Evolutionary conservation across 2,329 filamentous ascomycete genomes (phyloP).

Genomic region (Plenodomus biglobosus): DNA sequence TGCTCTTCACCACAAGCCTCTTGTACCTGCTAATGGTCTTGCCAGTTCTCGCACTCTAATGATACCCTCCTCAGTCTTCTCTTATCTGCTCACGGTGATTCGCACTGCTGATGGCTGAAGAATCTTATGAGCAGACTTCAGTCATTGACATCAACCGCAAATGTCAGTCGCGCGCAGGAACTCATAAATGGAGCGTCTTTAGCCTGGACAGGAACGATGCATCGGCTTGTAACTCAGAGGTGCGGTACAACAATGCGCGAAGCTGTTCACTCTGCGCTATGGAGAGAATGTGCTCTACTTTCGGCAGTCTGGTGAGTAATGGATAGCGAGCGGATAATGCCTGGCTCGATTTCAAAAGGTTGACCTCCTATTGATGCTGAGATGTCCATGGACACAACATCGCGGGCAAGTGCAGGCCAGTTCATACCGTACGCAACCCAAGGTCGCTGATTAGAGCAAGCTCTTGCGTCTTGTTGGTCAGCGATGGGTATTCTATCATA

Average conservation of each 20-base stretch:
- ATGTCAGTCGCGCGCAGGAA: background rate
- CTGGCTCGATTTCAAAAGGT: constrained; percentile 2
- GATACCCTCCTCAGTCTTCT: too few relatives aligned
- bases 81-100: too few relatives aligned
- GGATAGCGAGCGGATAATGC: constrained; percentile 3
- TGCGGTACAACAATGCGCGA: constrained; percentile 2
- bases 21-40: too few relatives aligned
- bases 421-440: background rate
- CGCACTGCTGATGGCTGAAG: constrained; percentile 6
- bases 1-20: too few relatives aligned
- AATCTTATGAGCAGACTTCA: background rate
- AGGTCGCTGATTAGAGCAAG: constrained; percentile 1
- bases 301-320: constrained; percentile 6
- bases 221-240: constrained; percentile 5
- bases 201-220: constrained; percentile 1
- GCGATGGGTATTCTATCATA: constrained; percentile 2
- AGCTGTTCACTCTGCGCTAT: constrained; percentile 6
- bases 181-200: constrained; percentile 10
- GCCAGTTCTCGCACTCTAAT: too few relatives aligned
- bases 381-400: background rate
- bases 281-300: constrained; percentile 2
- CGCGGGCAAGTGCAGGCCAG: constrained; percentile 2
- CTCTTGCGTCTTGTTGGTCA: constrained; percentile 5
- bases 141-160: too few relatives aligned
- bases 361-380: background rate